Conservation (phyloP, 345 rosid genomes). For the Erodium maritimum region DNA sequence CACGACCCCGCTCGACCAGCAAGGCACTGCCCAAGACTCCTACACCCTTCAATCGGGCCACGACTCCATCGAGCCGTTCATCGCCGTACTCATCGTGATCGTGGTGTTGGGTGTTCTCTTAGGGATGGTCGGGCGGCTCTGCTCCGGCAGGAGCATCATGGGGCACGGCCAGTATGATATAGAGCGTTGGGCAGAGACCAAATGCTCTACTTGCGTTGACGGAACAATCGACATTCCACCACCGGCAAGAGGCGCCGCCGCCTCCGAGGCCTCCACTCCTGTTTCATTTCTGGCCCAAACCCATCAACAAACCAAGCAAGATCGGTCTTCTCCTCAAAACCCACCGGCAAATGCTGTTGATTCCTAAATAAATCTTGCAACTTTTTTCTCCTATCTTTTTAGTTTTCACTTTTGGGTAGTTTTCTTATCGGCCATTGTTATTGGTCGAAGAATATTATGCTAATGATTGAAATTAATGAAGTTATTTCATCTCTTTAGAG, state of each 20-base stretch:
- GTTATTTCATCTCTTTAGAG: too few species aligned
- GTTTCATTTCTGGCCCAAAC: conserved; percentile 12
- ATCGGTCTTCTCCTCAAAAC: conserved; percentile 18
- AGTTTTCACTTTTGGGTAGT: too few species aligned
- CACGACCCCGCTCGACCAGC: too few species aligned
- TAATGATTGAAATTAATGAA: too few species aligned
- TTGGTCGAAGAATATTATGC: too few species aligned
- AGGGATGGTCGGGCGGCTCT: conserved; percentile 46
- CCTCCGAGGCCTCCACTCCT: conserved; percentile 8
- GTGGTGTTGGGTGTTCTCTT: conserved; percentile 27
- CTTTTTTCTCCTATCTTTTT: too few species aligned
- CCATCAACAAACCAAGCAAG: conserved; percentile 22
- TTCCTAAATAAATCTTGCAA: too few species aligned
- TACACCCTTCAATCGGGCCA: conserved; percentile 16
- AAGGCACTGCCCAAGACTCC: conserved; percentile 13
- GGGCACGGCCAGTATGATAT: conserved; percentile 43
- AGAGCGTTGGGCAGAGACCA: conserved; percentile 50
- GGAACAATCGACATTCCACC: conserved; percentile 33
- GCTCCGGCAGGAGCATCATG: conserved; percentile 44
- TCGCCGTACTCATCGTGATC: conserved; percentile 40
- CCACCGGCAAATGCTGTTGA: conserved; percentile 8
- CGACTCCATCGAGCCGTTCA: conserved; percentile 32
- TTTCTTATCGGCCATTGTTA: too few species aligned
- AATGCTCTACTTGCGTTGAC: conserved; percentile 53
- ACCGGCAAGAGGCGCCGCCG: conserved; percentile 7